Conservation (phyloP, 78 protist genomes). For the Cyanophora paradoxa region DNA sequence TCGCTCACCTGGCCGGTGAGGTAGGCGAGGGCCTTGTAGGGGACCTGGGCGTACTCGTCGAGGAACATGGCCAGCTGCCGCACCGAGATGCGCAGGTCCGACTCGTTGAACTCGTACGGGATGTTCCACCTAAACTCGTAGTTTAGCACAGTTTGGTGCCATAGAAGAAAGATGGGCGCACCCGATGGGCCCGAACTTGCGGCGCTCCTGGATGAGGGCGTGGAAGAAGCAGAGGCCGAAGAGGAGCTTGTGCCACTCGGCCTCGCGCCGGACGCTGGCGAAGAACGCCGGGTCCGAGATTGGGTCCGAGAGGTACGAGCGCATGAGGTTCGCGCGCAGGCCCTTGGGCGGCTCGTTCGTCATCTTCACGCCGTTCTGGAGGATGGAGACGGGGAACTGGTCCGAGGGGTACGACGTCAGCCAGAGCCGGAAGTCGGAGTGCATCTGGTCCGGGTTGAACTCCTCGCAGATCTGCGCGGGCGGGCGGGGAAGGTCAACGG, state of each 20-base stretch:
- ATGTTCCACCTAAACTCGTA: too few species aligned
- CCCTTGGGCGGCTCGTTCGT: slow-evolving; percentile 63
- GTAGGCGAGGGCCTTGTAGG: slow-evolving; percentile 19
- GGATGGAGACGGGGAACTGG: slow-evolving; percentile 71
- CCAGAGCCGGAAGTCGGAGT: slow-evolving; percentile 57
- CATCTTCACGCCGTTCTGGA: slow-evolving; percentile 63
- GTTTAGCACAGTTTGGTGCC: too few species aligned
- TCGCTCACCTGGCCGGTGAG: slow-evolving; percentile 8
- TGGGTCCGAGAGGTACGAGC: slow-evolving; percentile 18
- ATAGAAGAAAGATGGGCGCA: too few species aligned
- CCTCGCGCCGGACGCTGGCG: slow-evolving; percentile 12
- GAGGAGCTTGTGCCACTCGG: slow-evolving; percentile 42
- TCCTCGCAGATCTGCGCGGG: slow-evolving; percentile 10
- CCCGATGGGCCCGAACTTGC: slow-evolving; percentile 46
- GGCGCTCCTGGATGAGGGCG: slow-evolving; percentile 40
- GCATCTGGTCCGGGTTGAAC: slow-evolving; percentile 23
- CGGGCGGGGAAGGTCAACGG: too few species aligned
- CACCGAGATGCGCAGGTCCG: slow-evolving; percentile 39
- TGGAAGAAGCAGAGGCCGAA: slow-evolving; percentile 48
- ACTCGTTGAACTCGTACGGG: slow-evolving; percentile 51
- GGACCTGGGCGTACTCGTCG: slow-evolving; percentile 21
- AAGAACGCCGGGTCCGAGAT: slow-evolving; percentile 17
- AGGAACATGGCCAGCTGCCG: slow-evolving; percentile 34
- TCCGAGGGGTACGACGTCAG: slow-evolving; percentile 64
- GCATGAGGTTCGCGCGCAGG: slow-evolving; percentile 28